Base-by-base conservation (phyloP, 1,139 yeast species). In the Yamadazyma diospyri region DNA sequence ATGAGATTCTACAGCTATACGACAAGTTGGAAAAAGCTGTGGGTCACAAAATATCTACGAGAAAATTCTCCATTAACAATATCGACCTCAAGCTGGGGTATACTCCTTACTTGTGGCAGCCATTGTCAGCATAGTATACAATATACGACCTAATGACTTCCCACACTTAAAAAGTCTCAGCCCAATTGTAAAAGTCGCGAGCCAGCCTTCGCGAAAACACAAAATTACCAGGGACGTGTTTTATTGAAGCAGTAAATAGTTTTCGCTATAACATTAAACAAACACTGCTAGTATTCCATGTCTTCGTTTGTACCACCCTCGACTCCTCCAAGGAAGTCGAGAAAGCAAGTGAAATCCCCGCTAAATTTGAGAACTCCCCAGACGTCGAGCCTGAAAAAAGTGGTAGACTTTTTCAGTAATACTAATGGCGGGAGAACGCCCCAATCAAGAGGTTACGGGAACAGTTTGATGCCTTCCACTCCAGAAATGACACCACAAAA, bases 401-500 rank as follows among this genome's bases (percentile, higher is more conserved):
- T 25, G 2, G 30, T 25, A 17, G 39, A 39, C 21, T 30, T 35
- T 20, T 35, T 32, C 27, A 32, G 30, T 16, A 28, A 21, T 17
- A 22, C 34, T 26, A 22, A 6, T 13, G 26, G 22, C 16, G 20
- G 20, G 9, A 32, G 27, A 20, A 37, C 38, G 8, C 36, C 40
- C 1, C 30, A 34, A 31, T 16, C 36, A 2, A 29, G 16, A 11
- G 16, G 14, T 9, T 34, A 24, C 27, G 35, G 35, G n/a, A 30
- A 28, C 17, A 30, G 16, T 16, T 29, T 34, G 14, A 27, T 53
- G 25, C 64, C 63, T 6, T 38, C 56, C 4, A 55, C 67, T 5
- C 69, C 69, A 4, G 67, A 59, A 21, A 51, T 51, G 41, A 64
- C 69, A 4, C 69, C 70, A 2, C 61, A 59, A n/a, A 53, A 51